phyloP scores from a whole-genome alignment of 1,284 basidiomycete genomes.

The Inonotus obliquus region DNA sequence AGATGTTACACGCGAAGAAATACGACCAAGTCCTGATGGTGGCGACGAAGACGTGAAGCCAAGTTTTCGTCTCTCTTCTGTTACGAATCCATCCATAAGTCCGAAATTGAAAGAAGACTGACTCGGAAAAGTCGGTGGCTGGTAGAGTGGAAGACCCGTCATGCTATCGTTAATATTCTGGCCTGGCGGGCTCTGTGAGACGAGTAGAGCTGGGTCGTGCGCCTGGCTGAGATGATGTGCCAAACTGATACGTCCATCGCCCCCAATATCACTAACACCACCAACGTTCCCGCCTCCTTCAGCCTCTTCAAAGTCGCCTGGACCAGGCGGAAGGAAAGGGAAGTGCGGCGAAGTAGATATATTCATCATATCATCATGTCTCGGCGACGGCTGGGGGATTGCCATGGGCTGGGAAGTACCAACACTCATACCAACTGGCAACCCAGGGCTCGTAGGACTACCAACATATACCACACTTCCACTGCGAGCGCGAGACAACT shows the following conservation, averaged over 20 bases:
- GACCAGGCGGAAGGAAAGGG: conserved; percentile 5
- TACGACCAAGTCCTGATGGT: neutral
- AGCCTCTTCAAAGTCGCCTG: neutral
- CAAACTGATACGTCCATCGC: neutral
- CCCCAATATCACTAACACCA: neutral
- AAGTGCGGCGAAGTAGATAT: neutral
- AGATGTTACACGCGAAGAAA: conserved; percentile 6
- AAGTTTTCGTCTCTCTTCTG: conserved; percentile 59
- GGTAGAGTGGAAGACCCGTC: conserved; percentile 59
- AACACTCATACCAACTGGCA: neutral
- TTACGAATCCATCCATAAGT: conserved; percentile 78
- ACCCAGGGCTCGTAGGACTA: neutral
- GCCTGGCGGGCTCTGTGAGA: conserved; percentile 8
- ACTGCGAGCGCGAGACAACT: conserved; percentile 69
- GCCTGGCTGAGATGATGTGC: conserved; percentile 16
- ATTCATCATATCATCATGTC: neutral
- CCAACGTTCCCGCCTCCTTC: neutral
- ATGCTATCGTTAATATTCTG: conserved; percentile 27
- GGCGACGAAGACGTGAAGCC: conserved; percentile 42
- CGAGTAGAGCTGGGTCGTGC: conserved; percentile 19
- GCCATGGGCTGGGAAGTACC: neutral
- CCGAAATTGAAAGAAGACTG: conserved; percentile 69
- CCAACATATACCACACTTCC: conserved; percentile 42
- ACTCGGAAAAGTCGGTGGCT: conserved; percentile 33
- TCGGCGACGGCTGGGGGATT: neutral